Base-by-base conservation (phyloP, 768 basidiomycete species). In the Rickenella mellea region DNA sequence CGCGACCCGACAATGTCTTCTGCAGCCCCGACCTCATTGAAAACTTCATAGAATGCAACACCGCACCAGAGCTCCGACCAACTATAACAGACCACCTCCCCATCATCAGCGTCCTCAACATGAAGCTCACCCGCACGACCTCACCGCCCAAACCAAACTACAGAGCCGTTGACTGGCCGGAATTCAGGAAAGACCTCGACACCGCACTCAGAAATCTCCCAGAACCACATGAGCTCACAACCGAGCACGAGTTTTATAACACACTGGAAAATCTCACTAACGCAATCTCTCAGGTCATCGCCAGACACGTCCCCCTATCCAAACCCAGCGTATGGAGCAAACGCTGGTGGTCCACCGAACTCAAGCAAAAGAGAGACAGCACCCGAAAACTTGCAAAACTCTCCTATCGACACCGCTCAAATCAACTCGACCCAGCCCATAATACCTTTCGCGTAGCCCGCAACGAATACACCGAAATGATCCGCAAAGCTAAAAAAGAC, bases 401-500 rank as follows among this genome's bases (percentile, higher is more conserved):
- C 5, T 19, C 24, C 15, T n/a, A n/a, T n/a, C n/a, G n/a, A n/a
- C n/a, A n/a, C n/a, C n/a, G n/a, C n/a, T n/a, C n/a, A n/a, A n/a
- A n/a, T n/a, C n/a, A n/a, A n/a, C n/a, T n/a, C n/a, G n/a, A n/a
- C n/a, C n/a, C n/a, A n/a, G n/a, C n/a, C n/a, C n/a, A n/a, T n/a
- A n/a, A n/a, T n/a, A n/a, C n/a, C n/a, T 19, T 36, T 17, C 3
- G 35, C 1, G 12, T n/a, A 26, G 8, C 26, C 3, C 3, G 41
- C 11, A 51, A 51, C 17, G 9, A 20, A 1, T 59, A 53, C 39
- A 27, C 22, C 3, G 28, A 48, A 2, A 17, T 40, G 1, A 50
- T 62, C 7, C n/a, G 33, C 1, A 8, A 17, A 9, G 46, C 51
- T 4, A 54, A 61, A 29, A n/a, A 27, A 5, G 46, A 49, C 0